Base-by-base conservation (phyloP, 441 rosid species). In the Bocquillonia castaneifolia region DNA sequence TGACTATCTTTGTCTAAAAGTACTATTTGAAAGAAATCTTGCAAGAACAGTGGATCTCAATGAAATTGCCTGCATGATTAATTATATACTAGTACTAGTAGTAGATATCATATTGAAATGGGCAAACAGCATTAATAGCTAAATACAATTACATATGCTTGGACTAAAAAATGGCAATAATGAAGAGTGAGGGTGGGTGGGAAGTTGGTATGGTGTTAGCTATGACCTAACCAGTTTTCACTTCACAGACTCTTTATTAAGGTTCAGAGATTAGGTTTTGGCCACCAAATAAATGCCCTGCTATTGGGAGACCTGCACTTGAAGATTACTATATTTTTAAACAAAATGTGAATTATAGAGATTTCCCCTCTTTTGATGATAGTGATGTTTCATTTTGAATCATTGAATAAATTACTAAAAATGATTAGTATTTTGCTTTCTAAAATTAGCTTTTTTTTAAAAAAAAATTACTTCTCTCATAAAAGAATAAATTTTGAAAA, bases 221-320 rank as follows among this genome's bases (percentile, higher is more conserved):
- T 18, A 59, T 66, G 61, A 31, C 26, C 50, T 39, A 66, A 50
- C 54, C 22, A 34, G 23, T 25, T 52, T 26, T 40, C 32, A 44
- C 23, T 25, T n/a, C 28, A 4, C 17, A 51, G 10, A 51, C 13
- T 15, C 55, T 6, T 55, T 55, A 26, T 10, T 3, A 4, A 23
- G 14, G 6, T 62, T 10, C 10, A 62, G 31, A 42, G 13, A 42
- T 31, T 10, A 66, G 60, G 72, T 39, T 28, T 61, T 66, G 69
- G 61, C 31, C 26, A 42, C 59, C 79, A 67, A 71, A 75, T 56
- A 58, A 23, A 14, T 47, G 59, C 61, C 62, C 51, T 52, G 26
- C 25, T 26, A 18, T 26, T 28, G 28, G 61, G 52, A 37, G 42
- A 47, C 40, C 34, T 8, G 17, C n/a, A 40, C 56, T 31, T 32